Percentiles rank a stretch among this genome's conserved stretches.
These are phyloP conservation scores for Teunomyces funiuensis DNA, from an alignment of 805 yeast genomes.

Conservation along the genomic window DNA sequence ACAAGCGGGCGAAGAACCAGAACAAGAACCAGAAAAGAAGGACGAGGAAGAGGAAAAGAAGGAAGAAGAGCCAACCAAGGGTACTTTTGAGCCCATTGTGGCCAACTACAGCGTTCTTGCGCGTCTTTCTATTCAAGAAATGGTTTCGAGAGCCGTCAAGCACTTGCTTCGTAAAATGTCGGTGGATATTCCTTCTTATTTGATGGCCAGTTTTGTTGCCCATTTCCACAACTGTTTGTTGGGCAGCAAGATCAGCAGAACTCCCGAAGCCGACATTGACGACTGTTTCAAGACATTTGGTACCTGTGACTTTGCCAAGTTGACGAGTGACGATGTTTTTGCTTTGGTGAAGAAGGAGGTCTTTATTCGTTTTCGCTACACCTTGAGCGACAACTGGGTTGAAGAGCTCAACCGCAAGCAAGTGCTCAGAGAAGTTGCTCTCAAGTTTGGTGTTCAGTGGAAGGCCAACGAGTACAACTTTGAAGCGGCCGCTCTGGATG, in stretches of 20 bases:
- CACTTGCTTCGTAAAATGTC: conserved; percentile 61
- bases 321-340: conserved; percentile 48
- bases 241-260: conserved; percentile 46
- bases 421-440: conserved; percentile 68
- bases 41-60: conserved; percentile 23
- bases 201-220: conserved; percentile 60
- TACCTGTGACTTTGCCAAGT: conserved; percentile 42
- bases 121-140: conserved; percentile 56
- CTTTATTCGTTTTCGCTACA: conserved; percentile 59
- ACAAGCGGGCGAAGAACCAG: conserved; percentile 28
- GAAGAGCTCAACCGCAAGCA: conserved; percentile 37
- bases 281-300: conserved; percentile 43
- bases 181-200: conserved; percentile 46
- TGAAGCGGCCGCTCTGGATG: conserved; percentile 34
- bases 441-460: conserved; percentile 88
- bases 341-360: conserved; percentile 53
- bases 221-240: conserved; percentile 72
- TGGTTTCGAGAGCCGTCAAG: conserved; percentile 77
- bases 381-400: conserved; percentile 52
- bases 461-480: conserved; percentile 49
- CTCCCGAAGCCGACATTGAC: conserved; percentile 43
- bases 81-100: conserved; percentile 42
- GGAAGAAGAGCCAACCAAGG: conserved; percentile 28
- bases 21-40: conserved; percentile 28
- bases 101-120: conserved; percentile 50